A percentile compares a stretch with the other conserved stretches of the same genome.
Conservation (phyloP, 148 eudicot species). For the Vaccinium macrocarpon region DNA sequence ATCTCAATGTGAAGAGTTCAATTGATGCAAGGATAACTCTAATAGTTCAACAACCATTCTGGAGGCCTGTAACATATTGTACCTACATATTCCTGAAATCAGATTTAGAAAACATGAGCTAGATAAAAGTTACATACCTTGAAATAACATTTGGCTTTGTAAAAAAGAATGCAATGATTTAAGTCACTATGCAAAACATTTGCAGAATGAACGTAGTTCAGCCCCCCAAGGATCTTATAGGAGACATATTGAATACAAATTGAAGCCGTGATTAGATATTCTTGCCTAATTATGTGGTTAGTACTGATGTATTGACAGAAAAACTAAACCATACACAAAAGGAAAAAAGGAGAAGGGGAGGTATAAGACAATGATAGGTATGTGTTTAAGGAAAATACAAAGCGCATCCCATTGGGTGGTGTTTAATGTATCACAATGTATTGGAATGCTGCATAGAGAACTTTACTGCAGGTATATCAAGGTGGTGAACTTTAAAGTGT, state of each 20-base stretch:
- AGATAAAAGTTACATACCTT: no score
- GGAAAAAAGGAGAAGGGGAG: not conserved
- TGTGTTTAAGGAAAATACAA: no score
- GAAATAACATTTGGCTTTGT: no score
- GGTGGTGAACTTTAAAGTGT: not conserved
- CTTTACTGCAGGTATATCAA: not conserved
- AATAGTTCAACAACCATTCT: no score
- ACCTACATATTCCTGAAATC: no score
- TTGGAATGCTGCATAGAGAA: not conserved
- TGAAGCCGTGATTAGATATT: not conserved
- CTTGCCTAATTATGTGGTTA: not conserved
- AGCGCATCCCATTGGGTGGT: no score
- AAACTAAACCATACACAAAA: not conserved
- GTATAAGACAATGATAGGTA: not conserved
- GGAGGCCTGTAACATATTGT: no score
- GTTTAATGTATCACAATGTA: not conserved
- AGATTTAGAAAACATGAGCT: no score
- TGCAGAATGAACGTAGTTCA: no score
- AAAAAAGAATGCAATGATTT: no score
- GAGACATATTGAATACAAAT: not conserved
- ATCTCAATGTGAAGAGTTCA: not conserved
- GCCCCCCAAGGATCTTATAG: no score
- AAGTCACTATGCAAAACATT: no score
- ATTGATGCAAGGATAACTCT: not conserved
- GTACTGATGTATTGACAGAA: not conserved